Conservation (phyloP, 1,284 basidiomycete genomes). For the Leccinum huronense region DNA sequence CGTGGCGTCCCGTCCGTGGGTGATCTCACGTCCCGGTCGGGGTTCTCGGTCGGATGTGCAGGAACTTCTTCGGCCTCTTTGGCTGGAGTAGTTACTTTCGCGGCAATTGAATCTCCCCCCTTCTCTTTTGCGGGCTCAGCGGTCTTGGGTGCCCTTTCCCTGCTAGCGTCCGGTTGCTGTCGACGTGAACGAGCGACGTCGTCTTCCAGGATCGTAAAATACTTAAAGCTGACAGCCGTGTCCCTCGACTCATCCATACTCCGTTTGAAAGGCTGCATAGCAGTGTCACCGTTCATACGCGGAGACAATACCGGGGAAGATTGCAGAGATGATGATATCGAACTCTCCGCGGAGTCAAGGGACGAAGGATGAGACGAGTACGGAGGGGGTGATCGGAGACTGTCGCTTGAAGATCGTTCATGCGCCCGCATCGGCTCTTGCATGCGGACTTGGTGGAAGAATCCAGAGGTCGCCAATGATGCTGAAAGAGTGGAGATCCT, state of each 20-base stretch:
- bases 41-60: conserved; percentile 14
- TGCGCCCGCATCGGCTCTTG: conserved; percentile 16
- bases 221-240: conserved; percentile 65
- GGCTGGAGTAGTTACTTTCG: conserved; percentile 12
- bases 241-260: conserved; percentile 62
- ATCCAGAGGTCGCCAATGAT: conserved; percentile 57
- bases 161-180: conserved; percentile 19
- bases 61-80: conserved; percentile 15
- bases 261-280: conserved; percentile 49
- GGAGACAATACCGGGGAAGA: conserved; percentile 34
- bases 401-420: conserved; percentile 18
- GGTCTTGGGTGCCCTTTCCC: conserved; percentile 20
- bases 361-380: conserved; percentile 37
- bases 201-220: conserved; percentile 59
- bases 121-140: conserved; percentile 16
- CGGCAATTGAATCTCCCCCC: conserved; percentile 12
- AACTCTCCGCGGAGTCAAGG: conserved; percentile 29
- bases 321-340: conserved; percentile 36
- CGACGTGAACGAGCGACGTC: conserved; percentile 44
- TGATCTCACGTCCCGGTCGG: conserved; percentile 20
- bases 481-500: conserved; percentile 64
- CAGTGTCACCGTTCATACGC: conserved; percentile 33
- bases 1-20: conserved; percentile 37
- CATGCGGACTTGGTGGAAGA: conserved; percentile 50
- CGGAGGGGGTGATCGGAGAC: conserved; percentile 33